Evolutionary conservation across 345 rosid species (phyloP).

Genomic region (Syzygium aromaticum): DNA sequence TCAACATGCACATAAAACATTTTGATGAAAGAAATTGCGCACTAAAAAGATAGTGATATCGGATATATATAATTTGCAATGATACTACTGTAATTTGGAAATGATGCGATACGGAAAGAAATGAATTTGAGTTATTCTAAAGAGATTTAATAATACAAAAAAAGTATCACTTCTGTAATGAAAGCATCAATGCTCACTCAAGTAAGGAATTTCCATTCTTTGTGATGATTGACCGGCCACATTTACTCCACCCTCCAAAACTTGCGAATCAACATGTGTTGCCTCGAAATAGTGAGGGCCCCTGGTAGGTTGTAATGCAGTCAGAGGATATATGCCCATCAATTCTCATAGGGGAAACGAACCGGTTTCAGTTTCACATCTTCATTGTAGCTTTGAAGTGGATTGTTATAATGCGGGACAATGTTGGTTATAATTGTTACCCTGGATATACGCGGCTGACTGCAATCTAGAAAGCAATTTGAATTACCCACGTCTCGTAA

Average conservation of each 20-base stretch:
- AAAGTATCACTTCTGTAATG: too few relatives aligned
- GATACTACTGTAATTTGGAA: too few relatives aligned
- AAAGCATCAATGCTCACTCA: neutral
- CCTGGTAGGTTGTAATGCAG: neutral
- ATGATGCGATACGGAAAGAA: too few relatives aligned
- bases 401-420: neutral
- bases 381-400: neutral
- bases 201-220: neutral
- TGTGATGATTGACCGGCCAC: neutral
- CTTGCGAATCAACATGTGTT: neutral
- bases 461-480: too few relatives aligned
- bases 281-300: neutral
- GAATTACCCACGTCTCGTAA: too few relatives aligned
- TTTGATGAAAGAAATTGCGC: neutral
- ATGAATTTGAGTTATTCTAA: too few relatives aligned
- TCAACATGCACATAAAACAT: neutral
- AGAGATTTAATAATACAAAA: too few relatives aligned
- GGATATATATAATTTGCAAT: too few relatives aligned
- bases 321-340: neutral
- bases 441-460: neutral
- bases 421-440: neutral
- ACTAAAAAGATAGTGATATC: neutral
- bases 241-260: neutral
- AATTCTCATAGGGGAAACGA: neutral
- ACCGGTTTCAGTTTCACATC: neutral